Base-by-base conservation (phyloP, 2,329 filamentous ascomycete species). In the Dactylellina cionopaga region DNA sequence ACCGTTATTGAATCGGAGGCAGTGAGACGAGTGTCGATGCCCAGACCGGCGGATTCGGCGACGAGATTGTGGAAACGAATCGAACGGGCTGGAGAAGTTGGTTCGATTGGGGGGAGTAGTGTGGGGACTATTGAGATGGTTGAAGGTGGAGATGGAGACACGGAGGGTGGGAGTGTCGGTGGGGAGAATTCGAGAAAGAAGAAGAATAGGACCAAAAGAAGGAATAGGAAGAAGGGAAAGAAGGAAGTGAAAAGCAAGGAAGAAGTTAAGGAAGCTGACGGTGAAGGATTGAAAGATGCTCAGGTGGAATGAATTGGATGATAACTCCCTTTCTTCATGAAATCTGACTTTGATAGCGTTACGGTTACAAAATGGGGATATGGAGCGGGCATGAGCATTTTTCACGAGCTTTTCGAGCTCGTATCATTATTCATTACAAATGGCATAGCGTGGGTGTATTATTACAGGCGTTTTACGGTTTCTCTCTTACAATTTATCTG, bases 51-150 rank as follows among this genome's bases (percentile, higher is more conserved):
- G 6, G 65, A 70, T 25, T 60, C 65, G 7, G 55, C 65, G 2
- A 47, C 39, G 5, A 46, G 55, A 19, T 41, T 70, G 15, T 70
- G 65, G 65, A 62, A 56, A 24, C 22, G 47, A 29, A 62, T 62
- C 17, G 65, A 70, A 25, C 62, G 17, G 19, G 64, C 49, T 31
- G 65, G 56, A 1, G 56, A 70, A 13, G 47, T 54, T 7, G 49
- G 47, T 37, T 55, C 47, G 22, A 70, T 70, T 37, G 47, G 55
- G 1, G 47, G 41, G 4, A 49, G 55, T 41, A 60, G 54, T 19
- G 13, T 41, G 22, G 47, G 31, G 10, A 55, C 19, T 17, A 33
- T 51, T 27, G 44, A 41, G 5, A 49, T 27, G 22, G 47, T 17
- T 27, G 39, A 31, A 15, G 51, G 15, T 11, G 13, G 9, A 15